Base-by-base conservation (phyloP, 1,284 basidiomycete species). In the Ustanciosporium gigantosporum region DNA sequence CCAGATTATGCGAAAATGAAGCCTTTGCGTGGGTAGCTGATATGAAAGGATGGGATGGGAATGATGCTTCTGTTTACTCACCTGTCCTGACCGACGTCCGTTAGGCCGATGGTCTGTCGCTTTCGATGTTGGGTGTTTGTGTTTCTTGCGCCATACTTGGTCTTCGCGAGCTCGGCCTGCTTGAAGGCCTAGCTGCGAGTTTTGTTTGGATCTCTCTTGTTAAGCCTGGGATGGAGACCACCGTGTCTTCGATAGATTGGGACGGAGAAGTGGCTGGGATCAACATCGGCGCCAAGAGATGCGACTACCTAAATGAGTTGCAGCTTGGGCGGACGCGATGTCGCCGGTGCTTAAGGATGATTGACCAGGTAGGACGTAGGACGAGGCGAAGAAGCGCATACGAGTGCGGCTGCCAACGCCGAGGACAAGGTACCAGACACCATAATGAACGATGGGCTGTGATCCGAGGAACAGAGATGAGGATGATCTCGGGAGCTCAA, bases 1-100 rank as follows among this genome's bases (percentile, higher is more conserved):
- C n/a, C n/a, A n/a, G n/a, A n/a, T n/a, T n/a, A n/a, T n/a, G n/a
- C n/a, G n/a, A n/a, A n/a, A n/a, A n/a, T n/a, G n/a, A n/a, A n/a
- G n/a, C n/a, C n/a, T n/a, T n/a, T n/a, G n/a, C n/a, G n/a, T n/a
- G n/a, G n/a, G n/a, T 11, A 29, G 27, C 11, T n/a, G 27, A 29
- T 14, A 37, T 37, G 36, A 37, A 37, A 23, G n/a, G n/a, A n/a
- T n/a, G n/a, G n/a, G n/a, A n/a, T n/a, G n/a, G n/a, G n/a, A n/a
- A n/a, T n/a, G n/a, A n/a, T n/a, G n/a, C n/a, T n/a, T n/a, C n/a
- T n/a, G n/a, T n/a, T 35, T 19, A 55, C 56, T 7, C 40, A 65
- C 61, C 56, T 65, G 48, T 67, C 64, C 20, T 50, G 52, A 20
- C 64, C 64, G 5, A 88, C 21, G 82, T 59, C 65, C 32, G 49